These are phyloP conservation scores for Mortierella sp. DNA, from an alignment of 371 early-diverging fungal species.

Conservation along the genomic window DNA sequence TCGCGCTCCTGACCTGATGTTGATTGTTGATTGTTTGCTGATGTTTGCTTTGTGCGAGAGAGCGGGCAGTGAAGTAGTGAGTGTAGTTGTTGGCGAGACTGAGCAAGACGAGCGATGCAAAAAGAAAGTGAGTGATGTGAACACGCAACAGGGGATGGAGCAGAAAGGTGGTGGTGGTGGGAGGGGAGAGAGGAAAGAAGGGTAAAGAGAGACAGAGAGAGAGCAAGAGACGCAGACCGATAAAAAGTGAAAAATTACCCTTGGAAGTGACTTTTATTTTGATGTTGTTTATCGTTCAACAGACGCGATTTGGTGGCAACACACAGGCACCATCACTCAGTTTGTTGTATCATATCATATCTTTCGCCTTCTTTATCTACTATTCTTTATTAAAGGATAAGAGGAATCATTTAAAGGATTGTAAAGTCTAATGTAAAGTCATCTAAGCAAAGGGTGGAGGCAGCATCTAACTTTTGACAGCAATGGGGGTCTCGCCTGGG, in stretches of 20 bases:
- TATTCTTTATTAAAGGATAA: not conserved
- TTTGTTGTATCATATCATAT: not conserved
- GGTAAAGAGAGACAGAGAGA: not conserved
- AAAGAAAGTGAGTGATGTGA: not conserved
- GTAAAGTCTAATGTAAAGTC: not conserved
- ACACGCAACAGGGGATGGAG: not conserved
- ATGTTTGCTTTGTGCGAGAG: not conserved
- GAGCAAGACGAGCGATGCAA: not conserved
- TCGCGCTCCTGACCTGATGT: not conserved
- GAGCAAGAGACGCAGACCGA: not conserved
- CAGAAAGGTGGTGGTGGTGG: not conserved
- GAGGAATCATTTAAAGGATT: not conserved
- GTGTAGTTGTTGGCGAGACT: not conserved
- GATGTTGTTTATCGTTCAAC: conserved; percentile 14
- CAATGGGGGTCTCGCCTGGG: not conserved
- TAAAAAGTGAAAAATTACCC: not conserved
- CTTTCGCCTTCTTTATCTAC: not conserved
- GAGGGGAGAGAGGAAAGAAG: not conserved
- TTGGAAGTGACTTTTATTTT: not conserved
- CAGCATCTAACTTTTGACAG: conserved; percentile 10
- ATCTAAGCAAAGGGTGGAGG: not conserved
- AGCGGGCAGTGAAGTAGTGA: not conserved
- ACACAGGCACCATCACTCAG: not conserved
- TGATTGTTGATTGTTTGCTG: not conserved
- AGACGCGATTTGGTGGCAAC: conserved; percentile 16